Conservation (phyloP, 1,284 basidiomycete species). For the Apiotrichum veenhuisii region DNA sequence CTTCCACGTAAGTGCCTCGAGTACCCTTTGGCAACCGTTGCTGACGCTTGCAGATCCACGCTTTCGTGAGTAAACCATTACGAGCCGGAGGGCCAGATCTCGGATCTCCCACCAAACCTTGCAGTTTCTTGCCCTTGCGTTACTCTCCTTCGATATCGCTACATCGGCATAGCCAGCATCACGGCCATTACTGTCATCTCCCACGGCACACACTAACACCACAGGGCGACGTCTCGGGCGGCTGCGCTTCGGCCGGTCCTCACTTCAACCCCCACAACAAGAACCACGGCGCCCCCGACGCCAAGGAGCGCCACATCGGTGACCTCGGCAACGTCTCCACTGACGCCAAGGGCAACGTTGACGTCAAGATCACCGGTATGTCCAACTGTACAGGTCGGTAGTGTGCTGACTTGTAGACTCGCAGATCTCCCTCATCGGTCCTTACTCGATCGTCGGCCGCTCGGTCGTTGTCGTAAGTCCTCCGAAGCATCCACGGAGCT, state of each 20-base stretch:
- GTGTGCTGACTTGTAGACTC: slow-evolving; percentile 50
- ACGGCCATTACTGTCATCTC: too few relatives aligned
- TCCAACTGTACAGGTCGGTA: neutral
- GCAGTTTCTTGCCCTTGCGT: too few relatives aligned
- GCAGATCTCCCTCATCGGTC: slow-evolving; percentile 65
- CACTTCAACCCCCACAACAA: slow-evolving; percentile 71
- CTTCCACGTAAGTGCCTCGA: slow-evolving; percentile 65
- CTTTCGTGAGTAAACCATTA: neutral
- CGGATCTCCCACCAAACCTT: too few relatives aligned
- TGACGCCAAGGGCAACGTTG: slow-evolving; percentile 59
- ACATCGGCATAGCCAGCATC: too few relatives aligned
- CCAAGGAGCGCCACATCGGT: slow-evolving; percentile 64
- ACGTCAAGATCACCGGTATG: slow-evolving; percentile 55
- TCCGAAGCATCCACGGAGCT: neutral
- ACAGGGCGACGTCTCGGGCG: slow-evolving; percentile 44
- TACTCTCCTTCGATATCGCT: too few relatives aligned
- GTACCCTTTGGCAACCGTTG: neutral
- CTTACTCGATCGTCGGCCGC: slow-evolving; percentile 65
- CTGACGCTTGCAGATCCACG: neutral
- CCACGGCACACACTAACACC: neutral
- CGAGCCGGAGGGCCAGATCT: too few relatives aligned
- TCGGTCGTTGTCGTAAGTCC: slow-evolving; percentile 32
- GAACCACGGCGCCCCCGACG: slow-evolving; percentile 61
- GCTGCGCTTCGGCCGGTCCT: slow-evolving; percentile 65
- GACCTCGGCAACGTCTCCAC: slow-evolving; percentile 68